Evolutionary conservation across 129 eudicot genomes (phyloP).

Genomic region (Escallonia rubra): DNA sequence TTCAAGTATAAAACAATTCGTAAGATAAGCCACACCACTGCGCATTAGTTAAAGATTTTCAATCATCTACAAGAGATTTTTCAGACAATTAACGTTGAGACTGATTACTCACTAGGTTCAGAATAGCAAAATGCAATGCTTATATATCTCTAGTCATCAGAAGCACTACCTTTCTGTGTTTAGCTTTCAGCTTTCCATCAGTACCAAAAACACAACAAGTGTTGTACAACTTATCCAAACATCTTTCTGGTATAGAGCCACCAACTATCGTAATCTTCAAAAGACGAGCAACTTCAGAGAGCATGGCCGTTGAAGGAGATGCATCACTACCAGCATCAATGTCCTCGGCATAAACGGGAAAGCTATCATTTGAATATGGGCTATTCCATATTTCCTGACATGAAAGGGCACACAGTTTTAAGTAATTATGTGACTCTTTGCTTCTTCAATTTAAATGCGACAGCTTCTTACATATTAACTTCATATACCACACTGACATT

Average conservation of each 20-base stretch:
- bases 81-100: neutral
- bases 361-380: constrained; percentile 93
- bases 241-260: constrained; percentile 90
- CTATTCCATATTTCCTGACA: constrained; percentile 95
- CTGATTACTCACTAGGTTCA: neutral
- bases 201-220: constrained; percentile 87
- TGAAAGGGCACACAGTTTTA: constrained; percentile 3
- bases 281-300: constrained; percentile 80
- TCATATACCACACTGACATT: no score
- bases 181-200: constrained; percentile 71
- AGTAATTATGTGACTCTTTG: neutral
- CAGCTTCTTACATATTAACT: neutral
- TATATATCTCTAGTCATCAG: neutral
- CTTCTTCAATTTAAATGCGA: neutral
- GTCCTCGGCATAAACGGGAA: constrained; percentile 86
- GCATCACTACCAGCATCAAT: constrained; percentile 78
- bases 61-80: no score
- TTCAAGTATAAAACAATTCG: no score
- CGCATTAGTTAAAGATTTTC: no score
- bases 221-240: constrained; percentile 72
- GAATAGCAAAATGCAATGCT: neutral
- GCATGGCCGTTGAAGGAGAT: constrained; percentile 91
- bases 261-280: constrained; percentile 82
- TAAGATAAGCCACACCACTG: no score
- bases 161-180: constrained; percentile 81